Evolutionary conservation across 139 green algal species (phyloP).

Genomic region (Volvox africanus): DNA sequence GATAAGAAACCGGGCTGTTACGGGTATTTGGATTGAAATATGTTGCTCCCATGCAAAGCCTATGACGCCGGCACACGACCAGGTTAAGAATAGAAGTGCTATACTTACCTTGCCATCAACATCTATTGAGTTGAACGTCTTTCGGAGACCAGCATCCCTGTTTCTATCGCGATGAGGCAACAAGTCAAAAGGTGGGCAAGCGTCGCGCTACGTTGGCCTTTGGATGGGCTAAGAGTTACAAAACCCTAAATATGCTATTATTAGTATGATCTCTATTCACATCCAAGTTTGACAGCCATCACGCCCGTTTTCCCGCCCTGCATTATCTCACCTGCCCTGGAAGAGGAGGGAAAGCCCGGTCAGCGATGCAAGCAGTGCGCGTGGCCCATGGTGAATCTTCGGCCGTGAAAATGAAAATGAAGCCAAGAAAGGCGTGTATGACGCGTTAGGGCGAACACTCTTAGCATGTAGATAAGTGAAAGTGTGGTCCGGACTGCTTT

Average conservation of each 20-base stretch:
- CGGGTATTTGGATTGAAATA: too few relatives aligned
- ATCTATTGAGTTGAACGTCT: constrained; percentile 39
- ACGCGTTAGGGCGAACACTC: not conserved
- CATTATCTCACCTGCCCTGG: constrained; percentile 8
- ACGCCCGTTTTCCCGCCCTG: not conserved
- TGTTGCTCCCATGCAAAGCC: too few relatives aligned
- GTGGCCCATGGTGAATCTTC: not conserved
- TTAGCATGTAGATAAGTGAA: not conserved
- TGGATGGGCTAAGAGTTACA: too few relatives aligned
- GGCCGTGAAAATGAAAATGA: not conserved
- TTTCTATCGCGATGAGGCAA: not conserved
- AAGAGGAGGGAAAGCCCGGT: constrained; percentile 2
- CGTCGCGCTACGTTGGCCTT: not conserved
- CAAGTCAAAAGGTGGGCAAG: not conserved
- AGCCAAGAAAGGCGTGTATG: not conserved
- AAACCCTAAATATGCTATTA: too few relatives aligned
- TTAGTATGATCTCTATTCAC: too few relatives aligned
- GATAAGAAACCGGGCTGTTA: too few relatives aligned
- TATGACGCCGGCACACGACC: not conserved
- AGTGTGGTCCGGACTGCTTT: not conserved
- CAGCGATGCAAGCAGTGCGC: not conserved
- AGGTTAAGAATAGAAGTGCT: not conserved
- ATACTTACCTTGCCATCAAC: constrained; percentile 27
- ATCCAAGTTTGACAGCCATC: not conserved
- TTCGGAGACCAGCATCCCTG: constrained; percentile 38